Evolutionary conservation across 148 eudicot genomes (phyloP).

Genomic region (Dianthus caryophyllus): DNA sequence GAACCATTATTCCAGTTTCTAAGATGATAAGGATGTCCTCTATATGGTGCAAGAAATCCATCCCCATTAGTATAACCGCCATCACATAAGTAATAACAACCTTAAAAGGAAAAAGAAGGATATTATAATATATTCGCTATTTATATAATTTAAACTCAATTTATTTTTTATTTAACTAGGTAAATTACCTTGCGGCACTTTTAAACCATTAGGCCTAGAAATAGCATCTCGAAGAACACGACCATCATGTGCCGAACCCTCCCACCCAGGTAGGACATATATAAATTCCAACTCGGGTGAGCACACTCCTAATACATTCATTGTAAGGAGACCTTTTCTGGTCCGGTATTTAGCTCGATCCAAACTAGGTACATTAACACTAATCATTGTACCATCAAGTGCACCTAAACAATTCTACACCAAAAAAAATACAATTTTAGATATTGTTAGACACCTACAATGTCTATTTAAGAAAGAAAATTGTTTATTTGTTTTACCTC

Average conservation of each 20-base stretch:
- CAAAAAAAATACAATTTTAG: background rate
- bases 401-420: no score
- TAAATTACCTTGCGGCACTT: background rate
- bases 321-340: no score
- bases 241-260: slow-evolving; percentile 16
- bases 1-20: background rate
- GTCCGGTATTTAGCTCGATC: no score
- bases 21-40: slow-evolving; percentile 16
- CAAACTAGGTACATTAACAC: no score
- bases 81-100: no score
- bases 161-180: background rate
- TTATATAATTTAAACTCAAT: slow-evolving; percentile 11
- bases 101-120: no score
- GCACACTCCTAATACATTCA: no score
- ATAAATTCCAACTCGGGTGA: slow-evolving; percentile 9
- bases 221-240: slow-evolving; percentile 5
- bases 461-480: background rate
- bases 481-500: slow-evolving; percentile 4
- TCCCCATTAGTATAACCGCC: slow-evolving; percentile 16
- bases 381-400: no score
- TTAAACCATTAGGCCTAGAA: no score
- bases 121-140: background rate
- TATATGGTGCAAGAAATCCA: slow-evolving; percentile 19
- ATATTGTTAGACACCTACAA: slow-evolving; percentile 6
- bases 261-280: slow-evolving; percentile 24